Conservation (phyloP, 495 filamentous ascomycete species). For the Penicillium samsonianum region DNA sequence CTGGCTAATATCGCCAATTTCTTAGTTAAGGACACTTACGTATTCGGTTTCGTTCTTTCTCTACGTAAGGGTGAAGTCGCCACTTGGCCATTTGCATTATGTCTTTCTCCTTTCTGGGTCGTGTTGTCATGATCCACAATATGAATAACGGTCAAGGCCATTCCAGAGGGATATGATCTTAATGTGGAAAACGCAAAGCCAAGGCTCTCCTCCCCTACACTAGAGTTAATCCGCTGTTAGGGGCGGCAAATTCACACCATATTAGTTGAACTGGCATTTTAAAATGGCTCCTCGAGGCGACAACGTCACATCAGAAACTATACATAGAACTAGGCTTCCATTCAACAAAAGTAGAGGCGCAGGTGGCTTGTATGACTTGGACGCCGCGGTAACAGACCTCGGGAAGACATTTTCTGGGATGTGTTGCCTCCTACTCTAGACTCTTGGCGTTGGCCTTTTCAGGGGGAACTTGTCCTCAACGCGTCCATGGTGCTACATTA, state of each 20-base stretch:
- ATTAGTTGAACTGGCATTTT: neutral
- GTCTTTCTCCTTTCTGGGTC: neutral
- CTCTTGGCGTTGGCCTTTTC: neutral
- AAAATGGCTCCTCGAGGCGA: neutral
- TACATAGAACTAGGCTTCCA: slow-evolving; percentile 1
- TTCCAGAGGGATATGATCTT: neutral
- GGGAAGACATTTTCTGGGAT: neutral
- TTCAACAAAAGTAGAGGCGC: neutral
- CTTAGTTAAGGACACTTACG: slow-evolving; percentile 4
- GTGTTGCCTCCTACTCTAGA: neutral
- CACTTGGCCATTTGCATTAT: neutral
- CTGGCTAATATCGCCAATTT: slow-evolving; percentile 3
- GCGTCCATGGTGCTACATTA: neutral
- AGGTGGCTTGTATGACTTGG: neutral
- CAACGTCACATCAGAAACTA: neutral
- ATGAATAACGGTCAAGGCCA: neutral
- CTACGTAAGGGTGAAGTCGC: neutral
- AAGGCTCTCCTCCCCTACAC: slow-evolving; percentile 4
- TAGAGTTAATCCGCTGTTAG: slow-evolving; percentile 3
- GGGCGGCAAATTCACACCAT: slow-evolving; percentile 4
- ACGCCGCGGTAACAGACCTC: neutral
- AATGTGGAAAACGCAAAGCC: neutral
- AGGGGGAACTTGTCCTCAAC: neutral
- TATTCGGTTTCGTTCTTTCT: neutral
- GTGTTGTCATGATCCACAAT: neutral